A percentile compares a stretch with the other conserved stretches of the same genome.
Conservation (phyloP, 192 early-diverging fungal species). For the Funneliformis mosseae region DNA sequence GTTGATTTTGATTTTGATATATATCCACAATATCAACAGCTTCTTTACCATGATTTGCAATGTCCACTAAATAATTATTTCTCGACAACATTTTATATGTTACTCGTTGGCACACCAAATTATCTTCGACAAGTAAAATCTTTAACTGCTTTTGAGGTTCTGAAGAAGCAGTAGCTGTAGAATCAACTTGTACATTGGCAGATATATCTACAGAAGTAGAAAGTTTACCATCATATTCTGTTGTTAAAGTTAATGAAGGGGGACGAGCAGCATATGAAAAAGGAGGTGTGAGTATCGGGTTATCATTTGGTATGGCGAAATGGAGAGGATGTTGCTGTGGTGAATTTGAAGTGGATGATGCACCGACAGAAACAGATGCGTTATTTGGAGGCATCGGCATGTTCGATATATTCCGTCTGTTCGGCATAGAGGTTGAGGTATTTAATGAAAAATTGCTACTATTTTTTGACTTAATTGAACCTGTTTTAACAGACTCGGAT, state of each 20-base stretch:
- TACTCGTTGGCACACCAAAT: conserved; percentile 35
- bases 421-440: background rate
- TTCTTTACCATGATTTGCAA: conserved; percentile 35
- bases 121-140: conserved; percentile 36
- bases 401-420: background rate
- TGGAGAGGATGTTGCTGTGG: background rate
- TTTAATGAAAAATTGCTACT: background rate
- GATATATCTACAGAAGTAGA: background rate
- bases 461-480: background rate
- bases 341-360: background rate
- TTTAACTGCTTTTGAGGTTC: background rate
- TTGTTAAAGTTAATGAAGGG: background rate
- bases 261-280: background rate
- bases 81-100: conserved; percentile 25
- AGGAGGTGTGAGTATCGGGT: background rate
- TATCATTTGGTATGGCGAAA: background rate
- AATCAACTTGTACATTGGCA: background rate
- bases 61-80: conserved; percentile 5
- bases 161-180: background rate
- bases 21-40: conserved; percentile 24
- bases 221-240: background rate
- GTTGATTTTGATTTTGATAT: background rate
- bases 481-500: background rate
- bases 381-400: background rate
- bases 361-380: background rate